phyloP scores from a whole-genome alignment of 805 yeast species.

The Helenozyma rhizophorensis region DNA sequence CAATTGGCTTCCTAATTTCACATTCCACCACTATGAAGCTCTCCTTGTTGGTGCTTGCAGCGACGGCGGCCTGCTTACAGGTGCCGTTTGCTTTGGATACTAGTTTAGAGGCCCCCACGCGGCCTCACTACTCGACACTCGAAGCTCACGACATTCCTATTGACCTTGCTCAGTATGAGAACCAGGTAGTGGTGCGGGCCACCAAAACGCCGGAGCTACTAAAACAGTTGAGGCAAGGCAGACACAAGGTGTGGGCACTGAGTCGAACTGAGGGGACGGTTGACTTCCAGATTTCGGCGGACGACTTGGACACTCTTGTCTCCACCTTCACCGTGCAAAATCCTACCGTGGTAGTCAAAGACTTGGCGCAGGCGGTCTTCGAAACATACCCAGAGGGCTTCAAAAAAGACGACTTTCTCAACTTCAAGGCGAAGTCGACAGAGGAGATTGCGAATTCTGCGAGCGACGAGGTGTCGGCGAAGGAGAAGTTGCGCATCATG shows the following conservation, averaged over 20 bases:
- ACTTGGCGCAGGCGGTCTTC: constrained; percentile 52
- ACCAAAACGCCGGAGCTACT: constrained; percentile 19
- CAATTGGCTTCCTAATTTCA: background rate
- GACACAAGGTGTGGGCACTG: constrained; percentile 46
- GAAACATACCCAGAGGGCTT: constrained; percentile 47
- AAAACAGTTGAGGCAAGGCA: constrained; percentile 13
- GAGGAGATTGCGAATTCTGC: constrained; percentile 1
- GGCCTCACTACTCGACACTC: constrained; percentile 29
- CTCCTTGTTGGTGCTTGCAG: constrained; percentile 1
- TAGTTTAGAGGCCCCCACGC: background rate
- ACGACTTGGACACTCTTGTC: constrained; percentile 10
- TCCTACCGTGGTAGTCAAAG: constrained; percentile 44
- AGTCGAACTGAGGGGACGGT: constrained; percentile 36
- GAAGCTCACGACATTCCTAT: constrained; percentile 31
- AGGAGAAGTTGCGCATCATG: constrained; percentile 6
- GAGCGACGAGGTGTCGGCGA: constrained; percentile 2
- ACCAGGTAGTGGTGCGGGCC: constrained; percentile 44
- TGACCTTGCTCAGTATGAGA: constrained; percentile 36
- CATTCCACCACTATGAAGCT: constrained; percentile 2
- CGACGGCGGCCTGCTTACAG: constrained; percentile 7
- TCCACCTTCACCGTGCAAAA: constrained; percentile 20
- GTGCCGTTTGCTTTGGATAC: constrained; percentile 8
- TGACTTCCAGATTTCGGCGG: constrained; percentile 38
- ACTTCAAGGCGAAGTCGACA: constrained; percentile 1
- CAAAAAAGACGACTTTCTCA: background rate